Percentiles rank a stretch among this genome's conserved stretches.
These are phyloP conservation scores for Aspergillus saccharolyticus DNA, from an alignment of 495 filamentous ascomycete species.

Conservation along the genomic window DNA sequence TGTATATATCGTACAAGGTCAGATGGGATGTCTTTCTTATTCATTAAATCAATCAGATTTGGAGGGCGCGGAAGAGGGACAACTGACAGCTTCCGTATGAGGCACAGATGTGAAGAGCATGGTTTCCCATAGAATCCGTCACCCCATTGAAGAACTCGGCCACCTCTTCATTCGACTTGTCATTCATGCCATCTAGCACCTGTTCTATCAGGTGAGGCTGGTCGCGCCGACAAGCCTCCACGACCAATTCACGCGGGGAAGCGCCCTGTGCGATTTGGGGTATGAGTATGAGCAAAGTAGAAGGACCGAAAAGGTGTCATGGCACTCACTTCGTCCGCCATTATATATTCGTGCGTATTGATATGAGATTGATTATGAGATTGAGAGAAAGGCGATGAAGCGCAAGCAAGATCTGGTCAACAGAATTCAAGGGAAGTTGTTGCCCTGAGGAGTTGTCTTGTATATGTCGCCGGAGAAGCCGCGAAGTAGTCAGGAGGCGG, in stretches of 20 bases:
- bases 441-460: constrained; percentile 1
- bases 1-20: constrained; percentile 23
- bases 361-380: too few species aligned
- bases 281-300: constrained; percentile 14
- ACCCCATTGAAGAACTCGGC: constrained; percentile 77
- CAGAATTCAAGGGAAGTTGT: not conserved
- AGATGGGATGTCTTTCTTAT: not conserved
- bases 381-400: not conserved
- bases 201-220: constrained; percentile 76
- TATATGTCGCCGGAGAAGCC: constrained; percentile 2
- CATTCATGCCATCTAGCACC: constrained; percentile 40
- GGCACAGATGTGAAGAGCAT: constrained; percentile 86
- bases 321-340: constrained; percentile 41
- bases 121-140: constrained; percentile 77
- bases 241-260: constrained; percentile 73
- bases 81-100: constrained; percentile 76
- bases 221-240: constrained; percentile 91
- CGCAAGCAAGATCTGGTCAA: not conserved
- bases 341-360: constrained; percentile 13
- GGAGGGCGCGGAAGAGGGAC: not conserved
- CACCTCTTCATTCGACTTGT: constrained; percentile 48
- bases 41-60: not conserved
- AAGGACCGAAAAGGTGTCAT: constrained; percentile 1
- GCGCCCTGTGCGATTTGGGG: constrained; percentile 63
- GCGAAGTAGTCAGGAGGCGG: constrained; percentile 9